Evolutionary conservation across 202 grass and related monocot species (phyloP).

Genomic region (Digitaria exilis): DNA sequence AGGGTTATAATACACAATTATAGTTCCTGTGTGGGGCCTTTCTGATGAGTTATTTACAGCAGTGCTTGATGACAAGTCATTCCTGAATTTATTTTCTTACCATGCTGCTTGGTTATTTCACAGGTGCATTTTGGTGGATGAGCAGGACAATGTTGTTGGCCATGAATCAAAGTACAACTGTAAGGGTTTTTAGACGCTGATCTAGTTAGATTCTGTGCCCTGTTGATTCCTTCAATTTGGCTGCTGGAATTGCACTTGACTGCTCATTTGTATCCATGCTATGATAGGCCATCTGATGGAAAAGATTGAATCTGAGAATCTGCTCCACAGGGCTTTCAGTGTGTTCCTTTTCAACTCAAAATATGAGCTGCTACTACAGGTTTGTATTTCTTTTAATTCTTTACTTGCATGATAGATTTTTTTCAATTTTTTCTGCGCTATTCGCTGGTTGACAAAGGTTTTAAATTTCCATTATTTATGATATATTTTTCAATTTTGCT

Average conservation of each 20-base stretch:
- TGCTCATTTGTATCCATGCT: background rate
- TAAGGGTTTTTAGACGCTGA: no score
- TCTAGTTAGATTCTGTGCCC: slow-evolving; percentile 14
- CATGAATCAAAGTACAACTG: slow-evolving; percentile 98
- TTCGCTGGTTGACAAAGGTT: background rate
- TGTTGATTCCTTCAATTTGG: slow-evolving; percentile 22
- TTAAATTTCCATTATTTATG: no score
- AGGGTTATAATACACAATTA: background rate
- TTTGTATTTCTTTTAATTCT: slow-evolving; percentile 27
- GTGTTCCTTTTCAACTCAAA: slow-evolving; percentile 99
- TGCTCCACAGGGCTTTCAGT: slow-evolving; percentile 97
- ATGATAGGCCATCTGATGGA: slow-evolving; percentile 93
- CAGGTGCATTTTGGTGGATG: slow-evolving; percentile 99
- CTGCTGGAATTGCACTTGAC: background rate
- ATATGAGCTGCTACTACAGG: slow-evolving; percentile 94
- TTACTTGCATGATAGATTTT: background rate
- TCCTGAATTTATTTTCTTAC: slow-evolving; percentile 2
- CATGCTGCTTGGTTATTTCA: slow-evolving; percentile 25
- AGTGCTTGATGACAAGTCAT: background rate
- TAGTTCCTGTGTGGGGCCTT: background rate
- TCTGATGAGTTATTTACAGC: background rate
- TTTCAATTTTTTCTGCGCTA: background rate
- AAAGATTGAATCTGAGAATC: slow-evolving; percentile 88
- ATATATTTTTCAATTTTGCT: background rate
- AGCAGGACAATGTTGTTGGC: slow-evolving; percentile 85